phyloP scores from a whole-genome alignment of 306 rosid genomes.

The Rosa chinensis region DNA sequence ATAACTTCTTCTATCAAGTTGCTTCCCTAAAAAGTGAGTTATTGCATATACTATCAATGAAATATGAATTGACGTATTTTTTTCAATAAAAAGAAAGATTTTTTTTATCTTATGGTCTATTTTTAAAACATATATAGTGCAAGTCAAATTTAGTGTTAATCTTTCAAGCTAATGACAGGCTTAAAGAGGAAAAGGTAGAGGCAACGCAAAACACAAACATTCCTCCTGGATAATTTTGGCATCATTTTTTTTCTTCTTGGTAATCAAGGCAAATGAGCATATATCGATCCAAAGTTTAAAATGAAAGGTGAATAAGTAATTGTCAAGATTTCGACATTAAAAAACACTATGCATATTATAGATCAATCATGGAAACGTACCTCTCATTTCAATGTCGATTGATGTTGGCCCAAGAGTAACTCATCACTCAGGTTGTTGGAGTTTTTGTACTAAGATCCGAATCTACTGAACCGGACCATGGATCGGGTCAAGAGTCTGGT shows the following conservation, averaged over 20 bases:
- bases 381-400: not conserved
- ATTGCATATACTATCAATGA: too few species aligned
- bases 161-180: not conserved
- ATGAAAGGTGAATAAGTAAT: not conserved
- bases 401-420: not conserved
- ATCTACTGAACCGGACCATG: not conserved
- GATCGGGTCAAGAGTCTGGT: not conserved
- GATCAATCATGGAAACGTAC: not conserved
- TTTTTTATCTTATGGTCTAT: too few species aligned
- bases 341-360: not conserved
- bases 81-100: too few species aligned
- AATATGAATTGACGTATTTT: too few species aligned
- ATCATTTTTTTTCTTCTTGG: not conserved
- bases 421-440: not conserved
- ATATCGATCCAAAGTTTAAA: not conserved
- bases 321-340: not conserved
- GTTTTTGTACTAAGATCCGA: not conserved
- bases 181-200: not conserved
- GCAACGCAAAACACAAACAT: not conserved
- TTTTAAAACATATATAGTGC: too few species aligned
- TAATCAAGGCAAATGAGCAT: not conserved
- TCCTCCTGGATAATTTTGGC: not conserved
- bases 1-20: too few species aligned
- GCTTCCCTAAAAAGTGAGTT: too few species aligned
- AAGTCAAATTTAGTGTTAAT: too few species aligned